phyloP scores from a whole-genome alignment of 805 yeast species.

The Wickerhamiella siamensis region DNA sequence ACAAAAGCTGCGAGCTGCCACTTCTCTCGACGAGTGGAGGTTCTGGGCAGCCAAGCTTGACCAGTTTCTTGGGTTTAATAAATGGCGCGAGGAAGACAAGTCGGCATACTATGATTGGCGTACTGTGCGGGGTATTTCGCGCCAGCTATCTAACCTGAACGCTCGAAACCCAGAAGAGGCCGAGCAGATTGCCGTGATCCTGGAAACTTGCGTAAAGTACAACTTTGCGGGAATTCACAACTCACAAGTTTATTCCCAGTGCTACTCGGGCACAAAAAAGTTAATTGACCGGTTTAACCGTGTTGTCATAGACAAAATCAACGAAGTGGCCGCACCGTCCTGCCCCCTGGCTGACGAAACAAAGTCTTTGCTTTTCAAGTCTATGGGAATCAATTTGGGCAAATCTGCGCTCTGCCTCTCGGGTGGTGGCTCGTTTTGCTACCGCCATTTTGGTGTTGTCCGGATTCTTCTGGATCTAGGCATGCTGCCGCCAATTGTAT shows the following conservation, averaged over 20 bases:
- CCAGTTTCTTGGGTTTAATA: constrained; percentile 39
- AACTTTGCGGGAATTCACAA: constrained; percentile 74
- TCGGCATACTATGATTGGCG: constrained; percentile 57
- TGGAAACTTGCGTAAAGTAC: constrained; percentile 54
- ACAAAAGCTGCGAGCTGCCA: constrained; percentile 34
- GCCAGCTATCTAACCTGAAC: constrained; percentile 27
- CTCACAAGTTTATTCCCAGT: constrained; percentile 53
- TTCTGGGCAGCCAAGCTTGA: constrained; percentile 45
- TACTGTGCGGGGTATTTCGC: constrained; percentile 37
- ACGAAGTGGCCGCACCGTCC: constrained; percentile 28
- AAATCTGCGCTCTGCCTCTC: constrained; percentile 55
- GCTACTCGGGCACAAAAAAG: constrained; percentile 60
- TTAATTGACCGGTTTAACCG: constrained; percentile 40
- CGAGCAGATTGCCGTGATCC: constrained; percentile 37
- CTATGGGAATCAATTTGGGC: constrained; percentile 51
- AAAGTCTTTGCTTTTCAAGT: constrained; percentile 41
- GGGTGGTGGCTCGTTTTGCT: constrained; percentile 72
- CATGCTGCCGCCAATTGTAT: constrained; percentile 48
- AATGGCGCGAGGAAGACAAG: constrained; percentile 47
- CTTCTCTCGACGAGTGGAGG: constrained; percentile 48
- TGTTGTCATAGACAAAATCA: constrained; percentile 37
- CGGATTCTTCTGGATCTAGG: constrained; percentile 57
- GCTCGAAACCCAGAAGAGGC: constrained; percentile 9
- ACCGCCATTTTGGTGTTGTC: constrained; percentile 63
- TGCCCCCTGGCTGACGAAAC: constrained; percentile 26